Evolutionary conservation across 1,284 basidiomycete genomes (phyloP).

Genomic region (Puccinia brachypodii): DNA sequence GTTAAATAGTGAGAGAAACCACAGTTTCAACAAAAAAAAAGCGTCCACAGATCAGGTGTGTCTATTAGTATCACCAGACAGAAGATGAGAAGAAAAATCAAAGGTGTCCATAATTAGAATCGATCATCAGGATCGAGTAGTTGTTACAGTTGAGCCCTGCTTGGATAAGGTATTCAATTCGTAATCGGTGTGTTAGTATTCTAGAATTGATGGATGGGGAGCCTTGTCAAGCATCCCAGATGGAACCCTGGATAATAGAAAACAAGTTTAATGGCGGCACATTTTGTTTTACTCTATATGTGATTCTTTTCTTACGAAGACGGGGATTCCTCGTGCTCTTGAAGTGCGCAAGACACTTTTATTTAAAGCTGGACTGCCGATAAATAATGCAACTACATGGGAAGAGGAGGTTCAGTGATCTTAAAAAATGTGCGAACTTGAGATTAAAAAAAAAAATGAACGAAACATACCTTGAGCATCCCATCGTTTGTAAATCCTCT

Average conservation of each 20-base stretch:
- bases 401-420: not conserved
- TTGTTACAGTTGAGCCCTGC: too few relatives aligned
- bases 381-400: constrained; percentile 44
- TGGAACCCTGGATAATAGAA: constrained; percentile 35
- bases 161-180: too few relatives aligned
- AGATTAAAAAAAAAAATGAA: not conserved
- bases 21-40: too few relatives aligned
- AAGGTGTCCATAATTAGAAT: too few relatives aligned
- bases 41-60: too few relatives aligned
- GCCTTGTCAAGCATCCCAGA: constrained; percentile 49
- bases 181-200: too few relatives aligned
- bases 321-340: constrained; percentile 44
- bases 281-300: not conserved
- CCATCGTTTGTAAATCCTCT: constrained; percentile 68
- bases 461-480: constrained; percentile 65
- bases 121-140: too few relatives aligned
- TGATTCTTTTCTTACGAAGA: constrained; percentile 41
- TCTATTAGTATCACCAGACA: not conserved
- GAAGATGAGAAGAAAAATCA: too few relatives aligned
- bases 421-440: not conserved
- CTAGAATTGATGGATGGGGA: too few relatives aligned
- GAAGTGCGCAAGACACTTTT: constrained; percentile 37
- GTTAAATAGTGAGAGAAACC: too few relatives aligned
- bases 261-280: too few relatives aligned
- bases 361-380: constrained; percentile 46